phyloP scores from a whole-genome alignment of 768 basidiomycete genomes.

The Tremella yokohamensis region DNA sequence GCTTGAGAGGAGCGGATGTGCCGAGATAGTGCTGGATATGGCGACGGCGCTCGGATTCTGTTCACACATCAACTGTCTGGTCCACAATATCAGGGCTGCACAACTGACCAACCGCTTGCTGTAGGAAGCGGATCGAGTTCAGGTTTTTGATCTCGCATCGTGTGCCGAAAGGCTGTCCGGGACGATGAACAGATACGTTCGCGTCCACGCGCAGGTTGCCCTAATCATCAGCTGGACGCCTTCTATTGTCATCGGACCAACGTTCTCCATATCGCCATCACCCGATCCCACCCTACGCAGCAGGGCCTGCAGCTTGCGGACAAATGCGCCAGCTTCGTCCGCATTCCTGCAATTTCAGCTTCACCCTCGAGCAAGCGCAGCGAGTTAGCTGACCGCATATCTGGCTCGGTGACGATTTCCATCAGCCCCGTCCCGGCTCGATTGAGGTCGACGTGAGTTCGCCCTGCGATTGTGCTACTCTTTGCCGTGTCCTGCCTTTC shows the following conservation, averaged over 20 bases:
- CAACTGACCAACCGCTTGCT: slow-evolving; percentile 72
- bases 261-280: slow-evolving; percentile 97
- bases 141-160: slow-evolving; percentile 97
- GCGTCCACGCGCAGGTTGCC: slow-evolving; percentile 93
- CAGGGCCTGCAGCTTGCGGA: slow-evolving; percentile 73
- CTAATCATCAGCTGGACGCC: slow-evolving; percentile 53
- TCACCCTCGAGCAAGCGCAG: not conserved
- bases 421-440: slow-evolving; percentile 83
- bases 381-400: slow-evolving; percentile 60
- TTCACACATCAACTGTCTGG: not conserved
- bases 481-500: slow-evolving; percentile 29
- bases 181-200: slow-evolving; percentile 81
- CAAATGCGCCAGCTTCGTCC: slow-evolving; percentile 85
- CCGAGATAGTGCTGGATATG: slow-evolving; percentile 58
- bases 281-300: slow-evolving; percentile 79
- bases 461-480: slow-evolving; percentile 28
- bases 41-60: slow-evolving; percentile 76
- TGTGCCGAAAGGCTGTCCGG: slow-evolving; percentile 60
- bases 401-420: slow-evolving; percentile 94
- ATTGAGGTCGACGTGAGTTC: slow-evolving; percentile 73
- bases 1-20: slow-evolving; percentile 58
- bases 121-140: slow-evolving; percentile 81
- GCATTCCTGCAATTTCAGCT: slow-evolving; percentile 58
- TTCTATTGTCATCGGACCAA: slow-evolving; percentile 40
- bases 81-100: not conserved